Conservation (phyloP, 2,329 filamentous ascomycete species). For the Ilyonectria mors-panacis region DNA sequence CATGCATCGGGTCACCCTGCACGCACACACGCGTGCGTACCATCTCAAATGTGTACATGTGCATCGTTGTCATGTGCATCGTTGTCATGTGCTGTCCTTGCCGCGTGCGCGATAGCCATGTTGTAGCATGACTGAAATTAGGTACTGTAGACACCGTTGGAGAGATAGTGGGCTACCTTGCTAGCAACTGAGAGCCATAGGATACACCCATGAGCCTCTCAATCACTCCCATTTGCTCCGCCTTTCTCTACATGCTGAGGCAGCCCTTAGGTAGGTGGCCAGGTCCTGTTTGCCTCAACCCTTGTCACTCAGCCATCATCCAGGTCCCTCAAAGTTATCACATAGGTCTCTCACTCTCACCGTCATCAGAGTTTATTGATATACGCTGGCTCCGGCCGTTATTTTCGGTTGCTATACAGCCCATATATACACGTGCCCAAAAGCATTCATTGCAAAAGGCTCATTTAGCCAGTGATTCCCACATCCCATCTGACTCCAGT, state of each 20-base stretch:
- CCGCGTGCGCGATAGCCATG: not conserved
- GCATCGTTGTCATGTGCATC: not conserved
- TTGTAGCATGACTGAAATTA: not conserved
- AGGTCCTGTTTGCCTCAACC: not conserved
- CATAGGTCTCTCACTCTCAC: not conserved
- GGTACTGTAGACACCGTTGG: not conserved
- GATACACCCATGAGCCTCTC: not conserved
- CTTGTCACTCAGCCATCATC: not conserved
- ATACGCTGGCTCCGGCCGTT: not conserved
- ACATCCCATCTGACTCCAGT: slow-evolving; percentile 29
- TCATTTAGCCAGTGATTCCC: slow-evolving; percentile 8
- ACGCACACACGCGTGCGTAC: not conserved
- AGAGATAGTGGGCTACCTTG: not conserved
- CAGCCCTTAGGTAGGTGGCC: not conserved
- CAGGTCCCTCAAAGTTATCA: not conserved
- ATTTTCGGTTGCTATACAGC: not conserved
- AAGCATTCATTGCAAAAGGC: slow-evolving; percentile 14
- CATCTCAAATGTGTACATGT: not conserved
- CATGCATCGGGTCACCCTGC: not conserved
- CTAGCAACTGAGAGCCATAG: not conserved
- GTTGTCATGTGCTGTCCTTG: not conserved
- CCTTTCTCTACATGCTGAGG: not conserved
- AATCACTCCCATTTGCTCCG: not conserved
- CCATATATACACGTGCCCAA: slow-evolving; percentile 10
- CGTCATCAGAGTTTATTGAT: not conserved